phyloP scores from a whole-genome alignment of 352 stramenopile genomes.

The Phytophthora ramorum region DNA sequence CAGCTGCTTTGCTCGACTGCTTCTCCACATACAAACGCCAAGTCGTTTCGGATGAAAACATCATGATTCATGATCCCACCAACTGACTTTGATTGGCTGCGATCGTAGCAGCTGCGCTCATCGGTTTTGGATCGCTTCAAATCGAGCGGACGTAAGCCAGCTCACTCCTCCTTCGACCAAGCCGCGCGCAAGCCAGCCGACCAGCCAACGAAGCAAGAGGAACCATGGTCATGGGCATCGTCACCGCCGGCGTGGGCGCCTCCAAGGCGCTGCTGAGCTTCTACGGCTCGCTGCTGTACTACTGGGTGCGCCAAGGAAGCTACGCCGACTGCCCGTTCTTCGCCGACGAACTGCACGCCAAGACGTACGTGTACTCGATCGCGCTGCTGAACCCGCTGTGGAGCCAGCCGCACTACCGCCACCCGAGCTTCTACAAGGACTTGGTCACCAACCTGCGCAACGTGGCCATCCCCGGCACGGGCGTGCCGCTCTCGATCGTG shows the following conservation, averaged over 20 bases:
- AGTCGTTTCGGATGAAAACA: background rate
- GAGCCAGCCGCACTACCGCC: constrained; percentile 96
- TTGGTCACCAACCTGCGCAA: constrained; percentile 97
- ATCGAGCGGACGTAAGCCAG: constrained; percentile 21
- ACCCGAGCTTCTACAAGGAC: constrained; percentile 94
- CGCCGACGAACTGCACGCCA: constrained; percentile 76
- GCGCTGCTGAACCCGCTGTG: constrained; percentile 95
- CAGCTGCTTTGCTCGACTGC: background rate
- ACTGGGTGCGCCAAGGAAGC: constrained; percentile 76
- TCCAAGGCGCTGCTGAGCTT: constrained; percentile 66
- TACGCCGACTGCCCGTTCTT: constrained; percentile 88
- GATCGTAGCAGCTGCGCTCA: background rate
- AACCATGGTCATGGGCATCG: constrained; percentile 41
- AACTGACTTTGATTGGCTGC: constrained; percentile 17
- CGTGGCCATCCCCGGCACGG: constrained; percentile 97
- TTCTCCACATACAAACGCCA: background rate
- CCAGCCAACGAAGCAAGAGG: constrained; percentile 3
- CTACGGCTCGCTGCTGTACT: constrained; percentile 81
- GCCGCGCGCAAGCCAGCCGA: constrained; percentile 13
- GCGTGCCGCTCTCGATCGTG: constrained; percentile 92
- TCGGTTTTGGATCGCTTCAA: constrained; percentile 29
- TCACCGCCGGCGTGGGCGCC: constrained; percentile 30
- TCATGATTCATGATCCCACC: constrained; percentile 28
- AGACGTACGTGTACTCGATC: constrained; percentile 96
- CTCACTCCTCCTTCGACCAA: constrained; percentile 24